Evolutionary conservation across 305 asterid species (phyloP).

Genomic region (Solanum aculeatissimum): DNA sequence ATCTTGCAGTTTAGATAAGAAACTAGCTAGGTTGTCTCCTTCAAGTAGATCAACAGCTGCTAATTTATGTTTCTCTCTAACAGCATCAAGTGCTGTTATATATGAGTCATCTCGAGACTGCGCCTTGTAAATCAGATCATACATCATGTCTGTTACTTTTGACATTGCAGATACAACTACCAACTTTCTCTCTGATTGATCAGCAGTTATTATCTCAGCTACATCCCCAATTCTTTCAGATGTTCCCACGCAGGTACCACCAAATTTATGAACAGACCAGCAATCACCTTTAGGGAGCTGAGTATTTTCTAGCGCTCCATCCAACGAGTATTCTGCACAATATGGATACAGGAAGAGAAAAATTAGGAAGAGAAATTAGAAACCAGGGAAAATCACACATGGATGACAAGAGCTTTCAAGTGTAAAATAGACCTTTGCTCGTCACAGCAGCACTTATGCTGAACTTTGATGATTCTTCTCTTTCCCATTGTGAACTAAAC

Average conservation of each 20-base stretch:
- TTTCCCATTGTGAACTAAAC: background rate
- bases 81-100: conserved; percentile 51
- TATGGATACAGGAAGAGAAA: background rate
- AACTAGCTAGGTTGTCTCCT: conserved; percentile 59
- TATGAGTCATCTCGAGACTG: conserved; percentile 75
- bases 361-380: background rate
- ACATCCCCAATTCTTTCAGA: conserved; percentile 80
- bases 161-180: conserved; percentile 96
- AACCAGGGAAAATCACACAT: background rate
- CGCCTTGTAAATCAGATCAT: conserved; percentile 78
- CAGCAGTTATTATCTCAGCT: conserved; percentile 63
- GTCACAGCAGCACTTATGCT: background rate
- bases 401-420: background rate
- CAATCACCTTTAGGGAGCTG: conserved; percentile 70
- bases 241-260: conserved; percentile 94
- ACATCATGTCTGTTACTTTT: conserved; percentile 98
- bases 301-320: conserved; percentile 40
- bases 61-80: conserved; percentile 67
- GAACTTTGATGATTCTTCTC: background rate
- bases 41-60: conserved; percentile 73
- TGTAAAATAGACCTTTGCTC: background rate
- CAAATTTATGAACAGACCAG: conserved; percentile 96
- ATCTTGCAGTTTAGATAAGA: conserved; percentile 50
- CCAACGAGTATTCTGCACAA: conserved; percentile 16
- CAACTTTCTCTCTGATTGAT: conserved; percentile 66